Evolutionary conservation across 1,284 basidiomycete genomes (phyloP), one percentile per base, ranked within the genome.

Genomic region (Exobasidium cylindrosporum): DNA sequence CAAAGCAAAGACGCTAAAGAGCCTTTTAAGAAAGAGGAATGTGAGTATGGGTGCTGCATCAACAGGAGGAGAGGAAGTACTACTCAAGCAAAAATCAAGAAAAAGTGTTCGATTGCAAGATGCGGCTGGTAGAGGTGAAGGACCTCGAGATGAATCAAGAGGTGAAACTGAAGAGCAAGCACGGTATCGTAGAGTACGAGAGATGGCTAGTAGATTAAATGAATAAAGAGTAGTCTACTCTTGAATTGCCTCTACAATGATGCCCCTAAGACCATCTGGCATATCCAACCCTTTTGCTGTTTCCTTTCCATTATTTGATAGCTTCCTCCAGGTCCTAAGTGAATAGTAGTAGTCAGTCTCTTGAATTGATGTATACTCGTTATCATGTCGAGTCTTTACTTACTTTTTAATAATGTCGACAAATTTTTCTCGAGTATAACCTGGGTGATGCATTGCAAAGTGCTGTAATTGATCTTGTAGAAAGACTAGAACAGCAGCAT

Each of bases 401-500:
- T 49, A 67, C 70, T 76, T 76, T 6, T 54, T 68, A 58, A 78
- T 64, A 35, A 78, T 78, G 31, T 73, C 74, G 21, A 78, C 67
- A 46, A 72, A 70, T 56, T 78, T 78, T 11, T 70, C 64, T 50
- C 70, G 60, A 17, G 62, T 57, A 46, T 74, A 78, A 5, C 67
- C 74, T 3, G 46, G 43, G 50, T 77, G 71, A n/a, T 68, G 58
- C 3, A 52, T 60, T 0, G 72, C 74, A 54, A 78, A 78, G 21
- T 52, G 57, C 53, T 63, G 64, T 23, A 78, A 57, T 56, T 77
- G 70, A 35, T 73, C 63, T 50, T 76, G 64, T 26, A 78, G 35
- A 56, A 78, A 78, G 17, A 77, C 70, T 6, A 78, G 58, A 30
- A 78, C 74, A 0, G 77, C 77, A 0, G 75, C 73, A 43, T 78